Evolutionary conservation across 331 rosid genomes (phyloP).

Genomic region (Malus hybrid): DNA sequence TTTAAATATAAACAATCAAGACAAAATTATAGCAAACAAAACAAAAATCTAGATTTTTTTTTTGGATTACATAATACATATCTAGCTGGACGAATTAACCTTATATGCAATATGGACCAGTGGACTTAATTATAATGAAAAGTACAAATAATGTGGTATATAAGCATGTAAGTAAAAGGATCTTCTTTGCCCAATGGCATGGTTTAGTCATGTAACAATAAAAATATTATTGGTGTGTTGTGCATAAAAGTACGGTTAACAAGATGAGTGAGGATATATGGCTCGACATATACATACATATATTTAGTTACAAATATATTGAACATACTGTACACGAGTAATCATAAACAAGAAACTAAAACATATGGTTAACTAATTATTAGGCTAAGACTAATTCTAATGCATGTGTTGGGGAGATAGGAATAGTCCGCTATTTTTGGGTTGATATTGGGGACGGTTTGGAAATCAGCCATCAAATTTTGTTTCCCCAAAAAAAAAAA

Average conservation of each 20-base stretch:
- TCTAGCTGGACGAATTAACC: background rate
- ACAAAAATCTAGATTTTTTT: background rate
- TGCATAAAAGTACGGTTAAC: background rate
- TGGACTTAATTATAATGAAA: too few relatives aligned
- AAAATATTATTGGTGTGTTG: background rate
- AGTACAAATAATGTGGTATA: too few relatives aligned
- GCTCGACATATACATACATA: background rate
- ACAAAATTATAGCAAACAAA: background rate
- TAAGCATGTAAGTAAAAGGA: background rate
- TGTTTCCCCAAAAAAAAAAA: background rate
- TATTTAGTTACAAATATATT: background rate
- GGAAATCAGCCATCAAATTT: conserved; percentile 6
- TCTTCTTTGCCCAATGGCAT: background rate
- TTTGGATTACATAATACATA: too few relatives aligned
- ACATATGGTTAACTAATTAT: background rate
- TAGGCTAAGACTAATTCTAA: background rate
- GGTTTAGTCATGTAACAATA: background rate
- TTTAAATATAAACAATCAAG: too few relatives aligned
- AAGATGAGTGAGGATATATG: background rate
- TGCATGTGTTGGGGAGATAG: background rate
- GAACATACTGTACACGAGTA: background rate
- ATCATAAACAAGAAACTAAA: background rate
- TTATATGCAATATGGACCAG: too few relatives aligned
- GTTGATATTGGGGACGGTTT: conserved; percentile 12
- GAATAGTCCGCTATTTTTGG: background rate